phyloP scores from a whole-genome alignment of 2,329 filamentous ascomycete genomes.

The Ophiostoma tasmaniense region DNA sequence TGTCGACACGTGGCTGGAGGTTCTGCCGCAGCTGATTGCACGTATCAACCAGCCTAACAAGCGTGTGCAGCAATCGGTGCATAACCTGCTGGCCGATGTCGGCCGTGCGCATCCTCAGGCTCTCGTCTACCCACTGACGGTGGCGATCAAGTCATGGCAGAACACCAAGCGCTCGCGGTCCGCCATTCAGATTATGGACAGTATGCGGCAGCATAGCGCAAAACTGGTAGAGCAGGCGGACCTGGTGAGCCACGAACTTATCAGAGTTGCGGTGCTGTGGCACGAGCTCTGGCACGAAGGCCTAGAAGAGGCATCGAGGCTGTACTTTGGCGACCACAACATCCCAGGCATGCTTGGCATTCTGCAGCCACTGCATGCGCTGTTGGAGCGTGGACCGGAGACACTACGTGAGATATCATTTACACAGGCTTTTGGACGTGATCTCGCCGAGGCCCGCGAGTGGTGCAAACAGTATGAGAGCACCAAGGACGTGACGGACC shows the following conservation, averaged over 20 bases:
- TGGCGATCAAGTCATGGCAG: slow-evolving; percentile 90
- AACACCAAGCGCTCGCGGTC: slow-evolving; percentile 76
- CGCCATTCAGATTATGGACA: slow-evolving; percentile 92
- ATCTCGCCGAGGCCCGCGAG: slow-evolving; percentile 87
- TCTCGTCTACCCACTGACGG: slow-evolving; percentile 90
- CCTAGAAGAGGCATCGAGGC: slow-evolving; percentile 85
- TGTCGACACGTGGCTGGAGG: slow-evolving; percentile 96
- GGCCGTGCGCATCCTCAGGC: slow-evolving; percentile 93
- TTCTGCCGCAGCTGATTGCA: slow-evolving; percentile 94
- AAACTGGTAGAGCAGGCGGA: slow-evolving; percentile 92
- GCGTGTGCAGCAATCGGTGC: slow-evolving; percentile 80
- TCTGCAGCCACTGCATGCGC: slow-evolving; percentile 80
- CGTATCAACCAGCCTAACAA: slow-evolving; percentile 93
- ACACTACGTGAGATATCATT: slow-evolving; percentile 95
- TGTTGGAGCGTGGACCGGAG: slow-evolving; percentile 83
- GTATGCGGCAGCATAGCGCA: slow-evolving; percentile 90
- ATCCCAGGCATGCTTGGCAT: slow-evolving; percentile 95
- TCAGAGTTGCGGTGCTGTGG: slow-evolving; percentile 94
- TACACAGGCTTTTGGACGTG: slow-evolving; percentile 90
- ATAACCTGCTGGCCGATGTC: slow-evolving; percentile 85
- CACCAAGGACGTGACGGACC: slow-evolving; percentile 82
- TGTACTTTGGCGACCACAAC: slow-evolving; percentile 97
- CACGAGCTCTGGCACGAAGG: slow-evolving; percentile 99
- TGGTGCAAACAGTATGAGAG: slow-evolving; percentile 90
- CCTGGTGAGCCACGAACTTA: slow-evolving; percentile 89